phyloP scores from a whole-genome alignment of 2,329 filamentous ascomycete species.

The Lachnellula hyalina region DNA sequence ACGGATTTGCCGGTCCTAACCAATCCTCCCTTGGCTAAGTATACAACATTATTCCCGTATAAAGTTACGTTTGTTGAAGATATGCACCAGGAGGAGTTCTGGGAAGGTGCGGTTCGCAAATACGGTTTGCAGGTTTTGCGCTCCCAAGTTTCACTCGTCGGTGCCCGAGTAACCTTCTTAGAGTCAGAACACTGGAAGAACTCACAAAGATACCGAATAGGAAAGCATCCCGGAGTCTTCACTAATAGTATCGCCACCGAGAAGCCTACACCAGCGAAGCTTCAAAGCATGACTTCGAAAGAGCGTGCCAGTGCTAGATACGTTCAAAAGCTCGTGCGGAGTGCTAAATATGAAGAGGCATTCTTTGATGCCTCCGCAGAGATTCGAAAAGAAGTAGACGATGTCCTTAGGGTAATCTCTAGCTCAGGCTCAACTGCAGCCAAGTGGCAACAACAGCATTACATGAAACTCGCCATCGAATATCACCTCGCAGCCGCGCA shows the following conservation, averaged over 20 bases:
- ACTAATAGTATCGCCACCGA: background rate
- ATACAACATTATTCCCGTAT: constrained; percentile 12
- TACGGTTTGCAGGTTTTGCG: constrained; percentile 13
- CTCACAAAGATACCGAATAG: too few relatives aligned
- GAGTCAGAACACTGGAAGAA: too few relatives aligned
- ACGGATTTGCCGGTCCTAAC: constrained; percentile 2
- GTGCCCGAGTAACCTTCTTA: background rate
- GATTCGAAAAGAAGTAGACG: background rate
- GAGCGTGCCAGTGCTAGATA: background rate
- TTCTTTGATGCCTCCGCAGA: background rate
- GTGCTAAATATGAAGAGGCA: background rate
- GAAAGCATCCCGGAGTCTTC: background rate
- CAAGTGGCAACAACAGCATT: background rate
- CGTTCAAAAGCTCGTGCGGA: background rate
- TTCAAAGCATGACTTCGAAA: background rate
- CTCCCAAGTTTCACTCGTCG: constrained; percentile 7
- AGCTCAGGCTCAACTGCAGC: background rate
- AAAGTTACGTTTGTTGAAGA: constrained; percentile 18
- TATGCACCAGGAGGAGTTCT: constrained; percentile 20
- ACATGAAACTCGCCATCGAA: background rate
- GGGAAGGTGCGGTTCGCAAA: constrained; percentile 8
- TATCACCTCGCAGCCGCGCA: background rate
- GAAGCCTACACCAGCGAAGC: background rate
- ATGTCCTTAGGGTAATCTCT: background rate
- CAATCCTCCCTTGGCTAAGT: constrained; percentile 1